Evolutionary conservation across 306 rosid species (phyloP), one percentile per base, ranked within the genome.

Genomic region (Adenanthera pavonina): DNA sequence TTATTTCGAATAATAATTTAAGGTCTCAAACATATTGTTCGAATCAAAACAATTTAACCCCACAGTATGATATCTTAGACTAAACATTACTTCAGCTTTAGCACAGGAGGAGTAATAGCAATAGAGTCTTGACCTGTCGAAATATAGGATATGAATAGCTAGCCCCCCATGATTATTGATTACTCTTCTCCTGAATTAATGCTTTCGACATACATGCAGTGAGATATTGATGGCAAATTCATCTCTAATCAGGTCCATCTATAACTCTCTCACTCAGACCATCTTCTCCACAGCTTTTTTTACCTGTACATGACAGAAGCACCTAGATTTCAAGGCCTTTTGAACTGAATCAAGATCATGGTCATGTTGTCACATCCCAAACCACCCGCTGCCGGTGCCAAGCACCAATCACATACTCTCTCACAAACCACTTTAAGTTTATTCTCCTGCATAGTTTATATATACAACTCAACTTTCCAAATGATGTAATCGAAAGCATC

Each of bases 351-450:
- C 90, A 95, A 86, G 84, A 95, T 92, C 99, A 95, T 93, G 77
- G 97, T 95, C 99, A 92, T 95, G 87, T 95, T 95, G 85, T 95
- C 99, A 65, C 97, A 95, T 47, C 99, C 99, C 89, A 92, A 92
- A 14, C 98, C 92, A 38, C 96, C 97, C 62, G 96, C 91, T 6
- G 94, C 78, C 13, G 98, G 99, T 52, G 99, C 99, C 92, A 95
- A 88, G 86, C 99, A 92, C 86, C 90, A 85, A 62, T 95, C 98
- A 71, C 93, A 92, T 41, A 95, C 99, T 85, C 82, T 89, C 92
- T 95, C 99, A 64, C 99, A 95, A 57, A 93, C 76, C 33, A 20
- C 89, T 14, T 97, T 93, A 19, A 95, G 98, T 82, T 83, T 92
- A 44, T 76, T 80, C 87, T 95, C 99, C 99, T 95, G 92, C 91